Evolutionary conservation across 108 stramenopile species (phyloP).

Genomic region (Cylindrotheca closterium): DNA sequence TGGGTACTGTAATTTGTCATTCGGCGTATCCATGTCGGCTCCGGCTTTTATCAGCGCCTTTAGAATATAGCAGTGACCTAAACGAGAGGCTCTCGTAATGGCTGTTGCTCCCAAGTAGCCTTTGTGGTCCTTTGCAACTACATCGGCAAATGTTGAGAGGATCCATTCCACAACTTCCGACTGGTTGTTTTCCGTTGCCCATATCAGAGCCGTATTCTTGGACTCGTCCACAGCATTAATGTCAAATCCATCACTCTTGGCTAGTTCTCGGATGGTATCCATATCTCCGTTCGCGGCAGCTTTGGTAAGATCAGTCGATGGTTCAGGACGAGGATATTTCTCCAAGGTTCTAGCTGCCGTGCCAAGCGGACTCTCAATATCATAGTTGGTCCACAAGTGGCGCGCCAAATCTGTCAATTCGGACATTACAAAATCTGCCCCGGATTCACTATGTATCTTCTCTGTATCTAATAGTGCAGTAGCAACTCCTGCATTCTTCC

Average conservation of each 20-base stretch:
- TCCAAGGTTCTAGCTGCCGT: not conserved
- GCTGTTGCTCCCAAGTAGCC: conserved; percentile 53
- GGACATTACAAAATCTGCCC: conserved; percentile 22
- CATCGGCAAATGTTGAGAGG: not conserved
- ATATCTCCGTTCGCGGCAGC: conserved; percentile 33
- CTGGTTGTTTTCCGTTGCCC: conserved; percentile 44
- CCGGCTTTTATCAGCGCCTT: conserved; percentile 8
- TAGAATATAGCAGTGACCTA: conserved; percentile 25
- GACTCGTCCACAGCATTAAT: conserved; percentile 21
- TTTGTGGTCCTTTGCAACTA: conserved; percentile 17
- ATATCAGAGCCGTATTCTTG: conserved; percentile 51
- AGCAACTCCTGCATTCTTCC: conserved; percentile 33
- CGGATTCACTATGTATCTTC: not conserved
- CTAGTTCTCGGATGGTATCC: not conserved
- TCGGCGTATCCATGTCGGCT: conserved; percentile 33
- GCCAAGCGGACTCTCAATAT: conserved; percentile 20
- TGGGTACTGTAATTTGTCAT: conserved; percentile 60
- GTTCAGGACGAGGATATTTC: conserved; percentile 16
- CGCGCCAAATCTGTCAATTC: conserved; percentile 14
- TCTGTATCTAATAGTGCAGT: conserved; percentile 29
- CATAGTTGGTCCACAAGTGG: conserved; percentile 19
- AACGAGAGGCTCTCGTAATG: conserved; percentile 40
- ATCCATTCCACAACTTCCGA: conserved; percentile 12
- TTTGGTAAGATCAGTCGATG: conserved; percentile 12
- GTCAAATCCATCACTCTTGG: not conserved